Conservation (phyloP, 1,284 basidiomycete genomes). For the Tilletia caries region DNA sequence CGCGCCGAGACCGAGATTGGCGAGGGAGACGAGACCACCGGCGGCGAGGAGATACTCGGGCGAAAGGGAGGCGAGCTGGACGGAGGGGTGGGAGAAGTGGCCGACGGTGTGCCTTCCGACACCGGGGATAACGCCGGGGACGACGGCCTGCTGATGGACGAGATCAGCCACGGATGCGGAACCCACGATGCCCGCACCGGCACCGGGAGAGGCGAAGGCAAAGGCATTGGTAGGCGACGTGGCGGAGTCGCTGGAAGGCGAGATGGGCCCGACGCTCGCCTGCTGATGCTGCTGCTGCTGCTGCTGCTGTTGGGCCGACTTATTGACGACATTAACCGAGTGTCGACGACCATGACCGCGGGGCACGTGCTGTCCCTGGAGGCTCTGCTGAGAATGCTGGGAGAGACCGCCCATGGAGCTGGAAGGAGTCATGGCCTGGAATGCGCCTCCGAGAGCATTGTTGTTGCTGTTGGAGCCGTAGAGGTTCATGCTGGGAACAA, state of each 20-base stretch:
- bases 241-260: background rate
- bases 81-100: constrained; percentile 33
- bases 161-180: background rate
- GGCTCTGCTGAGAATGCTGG: constrained; percentile 22
- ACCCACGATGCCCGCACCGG: constrained; percentile 1
- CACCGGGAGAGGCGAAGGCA: constrained; percentile 15
- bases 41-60: constrained; percentile 51
- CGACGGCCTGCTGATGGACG: background rate
- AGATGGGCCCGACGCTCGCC: background rate
- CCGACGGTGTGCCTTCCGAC: constrained; percentile 11
- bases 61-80: constrained; percentile 46
- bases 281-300: constrained; percentile 21
- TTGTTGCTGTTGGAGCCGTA: constrained; percentile 16
- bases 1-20: constrained; percentile 29
- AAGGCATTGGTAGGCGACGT: constrained; percentile 2
- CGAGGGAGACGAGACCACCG: constrained; percentile 46
- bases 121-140: background rate
- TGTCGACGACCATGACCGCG: constrained; percentile 86
- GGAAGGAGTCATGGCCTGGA: background rate
- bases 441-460: background rate
- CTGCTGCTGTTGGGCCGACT: constrained; percentile 43
- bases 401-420: background rate
- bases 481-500: background rate
- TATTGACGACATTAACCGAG: constrained; percentile 75
- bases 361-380: constrained; percentile 26